Evolutionary conservation across 768 basidiomycete genomes (phyloP).

Genomic region (Gyrodon lividus): DNA sequence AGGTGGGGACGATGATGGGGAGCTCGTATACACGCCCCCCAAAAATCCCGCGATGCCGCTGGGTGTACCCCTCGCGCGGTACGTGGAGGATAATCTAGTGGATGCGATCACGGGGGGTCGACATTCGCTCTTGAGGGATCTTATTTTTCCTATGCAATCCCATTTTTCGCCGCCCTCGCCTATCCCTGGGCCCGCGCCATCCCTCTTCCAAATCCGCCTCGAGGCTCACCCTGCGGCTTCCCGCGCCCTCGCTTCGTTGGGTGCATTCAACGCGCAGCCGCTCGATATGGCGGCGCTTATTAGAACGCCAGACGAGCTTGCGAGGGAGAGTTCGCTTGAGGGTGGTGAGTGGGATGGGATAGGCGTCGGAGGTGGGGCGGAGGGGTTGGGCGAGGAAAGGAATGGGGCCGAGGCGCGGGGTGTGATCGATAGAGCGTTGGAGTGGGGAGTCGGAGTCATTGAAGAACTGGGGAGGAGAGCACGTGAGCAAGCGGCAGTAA

Average conservation of each 20-base stretch:
- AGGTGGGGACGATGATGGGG: background rate
- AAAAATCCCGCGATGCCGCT: slow-evolving; percentile 7
- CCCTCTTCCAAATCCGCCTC: slow-evolving; percentile 14
- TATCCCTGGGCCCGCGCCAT: background rate
- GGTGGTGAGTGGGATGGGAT: slow-evolving; percentile 22
- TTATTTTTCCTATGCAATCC: slow-evolving; percentile 8
- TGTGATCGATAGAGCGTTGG: slow-evolving; percentile 42
- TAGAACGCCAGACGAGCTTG: slow-evolving; percentile 39
- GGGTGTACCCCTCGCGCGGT: slow-evolving; percentile 39
- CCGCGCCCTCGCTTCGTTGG: slow-evolving; percentile 1
- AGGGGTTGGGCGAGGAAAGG: slow-evolving; percentile 33
- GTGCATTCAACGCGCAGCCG: slow-evolving; percentile 14
- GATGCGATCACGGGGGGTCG: slow-evolving; percentile 41
- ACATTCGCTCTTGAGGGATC: slow-evolving; percentile 36
- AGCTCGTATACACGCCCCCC: background rate
- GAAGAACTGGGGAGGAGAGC: slow-evolving; percentile 39
- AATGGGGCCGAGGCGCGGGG: slow-evolving; percentile 47
- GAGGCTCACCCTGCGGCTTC: slow-evolving; percentile 13
- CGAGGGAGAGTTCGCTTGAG: slow-evolving; percentile 29
- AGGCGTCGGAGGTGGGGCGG: slow-evolving; percentile 8
- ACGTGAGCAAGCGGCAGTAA: background rate
- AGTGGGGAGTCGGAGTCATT: slow-evolving; percentile 55
- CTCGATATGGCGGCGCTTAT: slow-evolving; percentile 47
- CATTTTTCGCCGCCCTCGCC: background rate
- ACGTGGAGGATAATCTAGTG: slow-evolving; percentile 40